phyloP scores from a whole-genome alignment of 768 basidiomycete genomes.

The Leccinum variicolor region DNA sequence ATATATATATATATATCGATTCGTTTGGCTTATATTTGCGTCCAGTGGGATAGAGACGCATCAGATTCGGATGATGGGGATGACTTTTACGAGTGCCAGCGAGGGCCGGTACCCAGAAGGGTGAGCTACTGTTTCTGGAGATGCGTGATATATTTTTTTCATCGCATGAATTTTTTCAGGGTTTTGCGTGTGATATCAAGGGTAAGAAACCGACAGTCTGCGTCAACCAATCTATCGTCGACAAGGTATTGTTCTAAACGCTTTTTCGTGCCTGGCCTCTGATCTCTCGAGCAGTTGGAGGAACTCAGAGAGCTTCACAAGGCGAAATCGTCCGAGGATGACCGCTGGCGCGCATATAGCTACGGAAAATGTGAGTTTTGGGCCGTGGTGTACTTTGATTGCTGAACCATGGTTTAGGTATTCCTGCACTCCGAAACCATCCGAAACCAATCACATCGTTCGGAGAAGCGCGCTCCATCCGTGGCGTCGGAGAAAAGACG shows the following conservation, averaged over 20 bases:
- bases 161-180: constrained; percentile 33
- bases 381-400: background rate
- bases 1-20: background rate
- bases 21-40: background rate
- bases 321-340: constrained; percentile 54
- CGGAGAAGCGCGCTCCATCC: constrained; percentile 56
- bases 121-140: constrained; percentile 17
- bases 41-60: constrained; percentile 36
- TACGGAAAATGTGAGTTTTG: constrained; percentile 60
- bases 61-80: constrained; percentile 34
- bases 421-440: constrained; percentile 53
- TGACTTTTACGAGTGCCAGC: constrained; percentile 12
- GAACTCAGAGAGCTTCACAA: constrained; percentile 66
- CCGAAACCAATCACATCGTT: constrained; percentile 55
- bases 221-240: constrained; percentile 70
- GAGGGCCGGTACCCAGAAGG: constrained; percentile 26
- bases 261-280: background rate
- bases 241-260: constrained; percentile 48
- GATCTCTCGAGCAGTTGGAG: constrained; percentile 44
- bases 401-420: constrained; percentile 39
- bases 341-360: constrained; percentile 63
- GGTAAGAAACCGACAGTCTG: constrained; percentile 35
- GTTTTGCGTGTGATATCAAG: constrained; percentile 64
- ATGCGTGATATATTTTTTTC: background rate
- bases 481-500: constrained; percentile 71